A percentile compares a stretch with the other conserved stretches of the same genome.
phyloP scores from a whole-genome alignment of 2,329 filamentous ascomycete genomes.

The Lasiodiplodia sp. region DNA sequence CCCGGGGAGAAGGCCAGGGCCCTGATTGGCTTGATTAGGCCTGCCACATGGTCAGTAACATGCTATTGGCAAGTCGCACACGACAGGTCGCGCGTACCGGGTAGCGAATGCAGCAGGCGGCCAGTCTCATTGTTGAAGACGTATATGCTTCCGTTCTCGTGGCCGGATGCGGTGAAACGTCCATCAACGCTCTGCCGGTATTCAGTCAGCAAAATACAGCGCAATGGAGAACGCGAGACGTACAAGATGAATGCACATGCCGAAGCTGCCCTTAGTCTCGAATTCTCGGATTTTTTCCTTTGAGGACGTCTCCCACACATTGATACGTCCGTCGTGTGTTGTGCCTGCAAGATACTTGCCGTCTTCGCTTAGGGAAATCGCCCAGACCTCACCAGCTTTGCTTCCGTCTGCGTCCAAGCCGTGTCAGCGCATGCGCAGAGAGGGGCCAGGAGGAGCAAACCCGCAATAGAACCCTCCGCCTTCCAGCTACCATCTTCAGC shows the following conservation, averaged over 20 bases:
- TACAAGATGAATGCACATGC: slow-evolving; percentile 83
- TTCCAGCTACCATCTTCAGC: slow-evolving; percentile 60
- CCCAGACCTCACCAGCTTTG: slow-evolving; percentile 80
- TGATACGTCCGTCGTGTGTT: slow-evolving; percentile 85
- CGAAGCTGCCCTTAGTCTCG: slow-evolving; percentile 92
- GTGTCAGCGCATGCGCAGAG: neutral
- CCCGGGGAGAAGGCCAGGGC: slow-evolving; percentile 87
- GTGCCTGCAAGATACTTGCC: slow-evolving; percentile 86
- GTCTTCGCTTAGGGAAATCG: slow-evolving; percentile 82
- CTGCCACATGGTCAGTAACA: slow-evolving; percentile 51
- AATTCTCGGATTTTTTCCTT: slow-evolving; percentile 77
- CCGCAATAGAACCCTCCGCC: slow-evolving; percentile 57
- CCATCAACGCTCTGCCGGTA: slow-evolving; percentile 70
- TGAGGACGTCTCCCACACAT: slow-evolving; percentile 76
- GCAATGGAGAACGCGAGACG: slow-evolving; percentile 31
- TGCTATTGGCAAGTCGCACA: neutral
- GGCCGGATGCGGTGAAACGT: slow-evolving; percentile 85
- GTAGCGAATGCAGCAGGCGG: slow-evolving; percentile 80
- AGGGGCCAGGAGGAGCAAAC: slow-evolving; percentile 33
- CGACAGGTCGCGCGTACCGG: neutral
- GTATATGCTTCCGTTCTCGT: slow-evolving; percentile 91
- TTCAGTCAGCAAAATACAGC: neutral
- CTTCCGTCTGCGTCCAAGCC: slow-evolving; percentile 53
- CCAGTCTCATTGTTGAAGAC: slow-evolving; percentile 94
- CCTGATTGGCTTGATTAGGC: slow-evolving; percentile 85